Conservation (phyloP, 2,329 filamentous ascomycete species). For the Cyphellophora attinorum region DNA sequence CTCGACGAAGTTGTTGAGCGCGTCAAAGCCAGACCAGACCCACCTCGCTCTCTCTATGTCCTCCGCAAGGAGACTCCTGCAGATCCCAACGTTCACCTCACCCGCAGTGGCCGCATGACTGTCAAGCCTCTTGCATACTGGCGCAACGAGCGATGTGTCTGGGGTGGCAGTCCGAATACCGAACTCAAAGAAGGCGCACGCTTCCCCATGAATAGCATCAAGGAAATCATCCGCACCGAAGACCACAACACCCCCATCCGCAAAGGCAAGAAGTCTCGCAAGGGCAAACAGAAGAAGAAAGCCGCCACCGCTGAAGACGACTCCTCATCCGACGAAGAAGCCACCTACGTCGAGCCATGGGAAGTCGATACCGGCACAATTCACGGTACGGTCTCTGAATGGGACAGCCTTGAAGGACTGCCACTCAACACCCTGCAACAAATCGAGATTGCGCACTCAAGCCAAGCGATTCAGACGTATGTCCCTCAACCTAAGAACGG, state of each 20-base stretch:
- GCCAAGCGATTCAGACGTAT: conserved; percentile 45
- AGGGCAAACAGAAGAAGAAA: conserved; percentile 22
- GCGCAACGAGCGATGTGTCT: conserved; percentile 72
- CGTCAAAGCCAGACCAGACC: conserved; percentile 35
- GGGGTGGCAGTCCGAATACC: conserved; percentile 41
- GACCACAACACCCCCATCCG: conserved; percentile 33
- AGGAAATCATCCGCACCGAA: conserved; percentile 68
- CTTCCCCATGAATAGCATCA: conserved; percentile 60
- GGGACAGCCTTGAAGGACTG: conserved; percentile 30
- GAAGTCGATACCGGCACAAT: conserved; percentile 34
- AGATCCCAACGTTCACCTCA: conserved; percentile 49
- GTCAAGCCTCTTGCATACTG: conserved; percentile 75
- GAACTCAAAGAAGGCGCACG: conserved; percentile 34
- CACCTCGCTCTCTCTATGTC: conserved; percentile 39
- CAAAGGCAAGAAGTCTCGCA: conserved; percentile 27
- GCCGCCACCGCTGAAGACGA: conserved; percentile 18
- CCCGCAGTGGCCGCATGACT: conserved; percentile 69
- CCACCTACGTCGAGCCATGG: conserved; percentile 29
- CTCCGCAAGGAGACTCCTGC: conserved; percentile 42
- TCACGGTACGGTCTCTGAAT: conserved; percentile 33
- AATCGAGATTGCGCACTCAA: conserved; percentile 50
- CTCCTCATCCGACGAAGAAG: conserved; percentile 29
- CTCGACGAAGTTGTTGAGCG: conserved; percentile 33
- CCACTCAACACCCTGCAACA: conserved; percentile 30
- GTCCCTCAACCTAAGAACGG: conserved; percentile 25